A percentile compares a stretch with the other conserved stretches of the same genome.
These are phyloP conservation scores for Fusarium bactridioides DNA, from an alignment of 2,329 filamentous ascomycete species.

Conservation along the genomic window DNA sequence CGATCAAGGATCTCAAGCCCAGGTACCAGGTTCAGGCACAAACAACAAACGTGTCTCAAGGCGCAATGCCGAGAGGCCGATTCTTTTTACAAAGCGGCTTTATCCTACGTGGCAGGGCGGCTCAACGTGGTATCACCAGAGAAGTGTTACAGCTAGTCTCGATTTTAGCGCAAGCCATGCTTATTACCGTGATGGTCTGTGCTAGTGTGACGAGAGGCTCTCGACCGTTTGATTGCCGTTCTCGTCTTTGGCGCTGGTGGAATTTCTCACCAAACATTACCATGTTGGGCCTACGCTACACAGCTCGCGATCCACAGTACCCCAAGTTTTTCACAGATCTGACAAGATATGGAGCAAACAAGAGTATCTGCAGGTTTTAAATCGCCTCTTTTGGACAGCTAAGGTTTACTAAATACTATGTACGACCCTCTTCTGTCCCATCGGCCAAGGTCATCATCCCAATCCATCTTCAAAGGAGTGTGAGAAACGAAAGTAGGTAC, in stretches of 20 bases:
- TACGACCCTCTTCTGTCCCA: not conserved
- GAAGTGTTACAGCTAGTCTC: not conserved
- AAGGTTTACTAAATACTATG: not conserved
- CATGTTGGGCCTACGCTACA: not conserved
- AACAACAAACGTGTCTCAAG: not conserved
- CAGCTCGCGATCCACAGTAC: not conserved
- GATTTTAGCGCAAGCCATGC: not conserved
- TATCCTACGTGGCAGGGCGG: not conserved
- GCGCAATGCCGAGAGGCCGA: not conserved
- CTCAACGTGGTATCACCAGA: not conserved
- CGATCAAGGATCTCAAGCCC: not conserved
- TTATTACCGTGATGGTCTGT: not conserved
- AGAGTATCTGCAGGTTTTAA: not conserved
- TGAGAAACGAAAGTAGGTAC: not conserved
- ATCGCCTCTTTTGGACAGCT: not conserved
- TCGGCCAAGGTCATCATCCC: not conserved
- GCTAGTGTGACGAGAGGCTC: not conserved
- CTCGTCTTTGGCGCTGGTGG: not conserved
- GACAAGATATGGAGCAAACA: not conserved
- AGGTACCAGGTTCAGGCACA: not conserved
- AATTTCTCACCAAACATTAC: not conserved
- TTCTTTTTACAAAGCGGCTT: not conserved
- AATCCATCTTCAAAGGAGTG: not conserved
- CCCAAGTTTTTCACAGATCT: not conserved
- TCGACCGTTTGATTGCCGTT: not conserved